A percentile compares a stretch with the other conserved stretches of the same genome.
Evolutionary conservation across 345 rosid species (phyloP).

Genomic region (Eucalyptus pauciflora): DNA sequence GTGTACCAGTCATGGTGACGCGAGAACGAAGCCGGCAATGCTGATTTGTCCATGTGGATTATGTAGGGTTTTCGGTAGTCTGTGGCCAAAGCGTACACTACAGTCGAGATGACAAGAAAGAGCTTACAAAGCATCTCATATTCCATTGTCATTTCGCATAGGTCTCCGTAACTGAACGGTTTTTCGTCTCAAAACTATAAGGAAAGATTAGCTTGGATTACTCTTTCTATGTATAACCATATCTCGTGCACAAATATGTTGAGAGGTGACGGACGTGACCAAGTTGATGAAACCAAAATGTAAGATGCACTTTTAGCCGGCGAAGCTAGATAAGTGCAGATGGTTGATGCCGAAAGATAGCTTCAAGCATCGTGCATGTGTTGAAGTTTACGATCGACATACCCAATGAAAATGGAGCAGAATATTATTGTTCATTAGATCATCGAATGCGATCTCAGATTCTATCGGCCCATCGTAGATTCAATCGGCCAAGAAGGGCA

Average conservation of each 20-base stretch:
- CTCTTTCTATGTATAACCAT: background rate
- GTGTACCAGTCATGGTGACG: slow-evolving; percentile 30
- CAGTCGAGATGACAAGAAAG: background rate
- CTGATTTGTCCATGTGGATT: slow-evolving; percentile 32
- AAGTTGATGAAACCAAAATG: background rate
- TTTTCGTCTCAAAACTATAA: background rate
- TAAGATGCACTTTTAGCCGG: background rate
- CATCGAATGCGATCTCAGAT: background rate
- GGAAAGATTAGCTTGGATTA: background rate
- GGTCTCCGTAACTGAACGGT: background rate
- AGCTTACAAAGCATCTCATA: background rate
- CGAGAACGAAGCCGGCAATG: slow-evolving; percentile 17
- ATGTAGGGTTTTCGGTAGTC: slow-evolving; percentile 9
- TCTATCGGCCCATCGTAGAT: background rate
- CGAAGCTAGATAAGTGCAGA: background rate
- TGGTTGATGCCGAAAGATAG: background rate
- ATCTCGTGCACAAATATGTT: background rate
- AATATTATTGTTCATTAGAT: background rate
- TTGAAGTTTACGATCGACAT: background rate
- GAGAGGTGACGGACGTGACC: background rate
- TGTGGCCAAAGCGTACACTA: background rate
- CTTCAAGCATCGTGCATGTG: background rate
- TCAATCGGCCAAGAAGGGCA: background rate
- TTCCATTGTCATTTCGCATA: background rate
- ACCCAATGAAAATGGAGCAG: background rate